Conservation (phyloP, 2,329 filamentous ascomycete genomes). For the Microcyclospora tardicrescens region DNA sequence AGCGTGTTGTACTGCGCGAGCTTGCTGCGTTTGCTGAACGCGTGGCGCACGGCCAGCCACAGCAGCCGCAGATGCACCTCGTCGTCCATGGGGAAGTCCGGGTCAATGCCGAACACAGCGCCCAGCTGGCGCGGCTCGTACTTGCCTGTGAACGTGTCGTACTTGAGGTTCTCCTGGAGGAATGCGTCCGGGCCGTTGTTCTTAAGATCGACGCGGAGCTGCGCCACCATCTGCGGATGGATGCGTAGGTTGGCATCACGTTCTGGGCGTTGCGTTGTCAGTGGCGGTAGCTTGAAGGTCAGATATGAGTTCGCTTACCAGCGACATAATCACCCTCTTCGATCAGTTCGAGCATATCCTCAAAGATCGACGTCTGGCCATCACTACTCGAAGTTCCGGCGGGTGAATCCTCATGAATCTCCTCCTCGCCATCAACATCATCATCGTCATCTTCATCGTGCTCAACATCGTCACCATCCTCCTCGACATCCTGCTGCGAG, state of each 20-base stretch:
- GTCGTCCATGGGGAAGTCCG: slow-evolving; percentile 55
- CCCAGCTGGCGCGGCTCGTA: slow-evolving; percentile 59
- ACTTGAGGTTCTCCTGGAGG: slow-evolving; percentile 56
- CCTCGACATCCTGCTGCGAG: too few species aligned
- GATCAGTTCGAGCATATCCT: slow-evolving; percentile 4
- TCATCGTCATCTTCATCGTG: slow-evolving; percentile 2
- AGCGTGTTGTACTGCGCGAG: slow-evolving; percentile 69
- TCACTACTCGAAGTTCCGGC: background rate
- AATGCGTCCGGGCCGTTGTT: slow-evolving; percentile 62
- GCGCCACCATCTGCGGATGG: background rate
- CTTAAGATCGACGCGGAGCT: slow-evolving; percentile 1
- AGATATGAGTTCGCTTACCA: background rate
- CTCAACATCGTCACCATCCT: background rate
- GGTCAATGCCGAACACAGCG: slow-evolving; percentile 69
- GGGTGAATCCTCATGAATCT: too few species aligned
- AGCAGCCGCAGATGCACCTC: slow-evolving; percentile 58
- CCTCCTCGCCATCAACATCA: background rate
- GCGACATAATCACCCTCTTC: slow-evolving; percentile 4
- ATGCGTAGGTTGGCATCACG: background rate
- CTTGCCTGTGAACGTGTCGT: slow-evolving; percentile 45
- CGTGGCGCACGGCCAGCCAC: slow-evolving; percentile 63
- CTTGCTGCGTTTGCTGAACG: slow-evolving; percentile 71
- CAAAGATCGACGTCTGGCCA: slow-evolving; percentile 3
- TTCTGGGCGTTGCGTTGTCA: background rate
- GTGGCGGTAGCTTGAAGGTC: too few species aligned